A percentile compares a stretch with the other conserved stretches of the same genome.
These are phyloP conservation scores for Sphaerulina musiva DNA, from an alignment of 2,329 filamentous ascomycete species.

Conservation along the genomic window DNA sequence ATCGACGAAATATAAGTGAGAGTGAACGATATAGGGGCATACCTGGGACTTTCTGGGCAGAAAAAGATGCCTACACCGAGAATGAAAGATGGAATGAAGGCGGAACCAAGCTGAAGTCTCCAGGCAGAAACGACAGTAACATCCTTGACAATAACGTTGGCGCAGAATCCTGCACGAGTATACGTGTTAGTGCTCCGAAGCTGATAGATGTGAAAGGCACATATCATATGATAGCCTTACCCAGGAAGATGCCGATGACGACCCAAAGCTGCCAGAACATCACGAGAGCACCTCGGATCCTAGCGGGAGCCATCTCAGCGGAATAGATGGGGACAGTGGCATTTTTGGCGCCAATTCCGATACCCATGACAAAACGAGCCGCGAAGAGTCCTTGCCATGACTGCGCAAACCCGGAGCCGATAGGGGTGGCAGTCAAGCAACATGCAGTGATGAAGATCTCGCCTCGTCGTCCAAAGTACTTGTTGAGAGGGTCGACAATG, in stretches of 20 bases:
- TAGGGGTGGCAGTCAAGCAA: slow-evolving; percentile 58
- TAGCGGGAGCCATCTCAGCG: slow-evolving; percentile 42
- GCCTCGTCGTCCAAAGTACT: slow-evolving; percentile 34
- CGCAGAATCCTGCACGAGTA: slow-evolving; percentile 43
- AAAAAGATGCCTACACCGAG: slow-evolving; percentile 32
- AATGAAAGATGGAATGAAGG: slow-evolving; percentile 44
- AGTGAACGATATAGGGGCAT: too few relatives aligned
- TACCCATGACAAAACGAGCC: slow-evolving; percentile 65
- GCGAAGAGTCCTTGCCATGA: slow-evolving; percentile 56
- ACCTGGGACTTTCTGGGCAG: slow-evolving; percentile 41
- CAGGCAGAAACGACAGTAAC: slow-evolving; percentile 52
- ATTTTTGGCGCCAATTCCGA: slow-evolving; percentile 44
- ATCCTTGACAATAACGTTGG: slow-evolving; percentile 59
- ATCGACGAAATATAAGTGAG: too few relatives aligned
- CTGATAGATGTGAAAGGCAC: neutral
- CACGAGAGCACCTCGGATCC: slow-evolving; percentile 58
- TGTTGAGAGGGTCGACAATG: slow-evolving; percentile 50
- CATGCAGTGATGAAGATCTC: slow-evolving; percentile 36
- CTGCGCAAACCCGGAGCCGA: slow-evolving; percentile 57
- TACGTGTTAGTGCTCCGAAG: neutral
- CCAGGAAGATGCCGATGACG: slow-evolving; percentile 52
- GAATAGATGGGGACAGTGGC: slow-evolving; percentile 41
- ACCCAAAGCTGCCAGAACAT: slow-evolving; percentile 75
- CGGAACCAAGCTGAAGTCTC: slow-evolving; percentile 62
- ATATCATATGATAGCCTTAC: neutral